Conservation (phyloP, 2,329 filamentous ascomycete species). For the Hirsutella rhossiliensis region DNA sequence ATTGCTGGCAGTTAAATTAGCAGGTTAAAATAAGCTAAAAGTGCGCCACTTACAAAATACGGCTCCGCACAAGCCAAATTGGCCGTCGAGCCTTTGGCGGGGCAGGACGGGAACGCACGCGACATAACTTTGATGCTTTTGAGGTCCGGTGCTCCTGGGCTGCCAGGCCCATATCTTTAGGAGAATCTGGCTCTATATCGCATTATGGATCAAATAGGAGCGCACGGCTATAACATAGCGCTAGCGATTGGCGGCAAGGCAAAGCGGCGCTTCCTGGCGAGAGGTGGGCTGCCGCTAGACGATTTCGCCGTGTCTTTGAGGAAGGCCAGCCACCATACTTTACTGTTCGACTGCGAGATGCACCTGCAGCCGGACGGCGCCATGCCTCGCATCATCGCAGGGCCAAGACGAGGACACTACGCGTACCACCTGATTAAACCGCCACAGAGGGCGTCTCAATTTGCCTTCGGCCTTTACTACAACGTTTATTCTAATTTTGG, state of each 20-base stretch:
- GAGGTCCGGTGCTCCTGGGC: background rate
- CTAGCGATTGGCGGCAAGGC: conserved; percentile 1
- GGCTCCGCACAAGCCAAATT: no score
- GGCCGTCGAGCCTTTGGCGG: background rate
- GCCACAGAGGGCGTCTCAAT: background rate
- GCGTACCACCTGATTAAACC: background rate
- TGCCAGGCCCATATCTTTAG: conserved; percentile 1
- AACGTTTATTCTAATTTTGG: background rate
- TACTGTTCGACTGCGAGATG: conserved; percentile 2
- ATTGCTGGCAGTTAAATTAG: no score
- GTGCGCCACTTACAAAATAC: no score
- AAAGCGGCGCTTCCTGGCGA: background rate
- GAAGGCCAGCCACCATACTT: background rate
- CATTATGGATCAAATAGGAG: background rate
- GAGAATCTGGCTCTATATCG: background rate
- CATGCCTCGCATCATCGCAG: background rate
- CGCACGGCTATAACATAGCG: background rate
- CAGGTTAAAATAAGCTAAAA: no score
- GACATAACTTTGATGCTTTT: no score
- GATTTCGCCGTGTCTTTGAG: background rate
- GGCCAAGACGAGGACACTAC: background rate
- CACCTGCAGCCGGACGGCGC: conserved; percentile 1
- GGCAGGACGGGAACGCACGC: no score
- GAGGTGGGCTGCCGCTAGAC: background rate
- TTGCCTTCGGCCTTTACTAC: background rate